Evolutionary conservation across 331 rosid species (phyloP), one percentile per base, ranked within the genome.

Genomic region (Phaseolus coccineus): DNA sequence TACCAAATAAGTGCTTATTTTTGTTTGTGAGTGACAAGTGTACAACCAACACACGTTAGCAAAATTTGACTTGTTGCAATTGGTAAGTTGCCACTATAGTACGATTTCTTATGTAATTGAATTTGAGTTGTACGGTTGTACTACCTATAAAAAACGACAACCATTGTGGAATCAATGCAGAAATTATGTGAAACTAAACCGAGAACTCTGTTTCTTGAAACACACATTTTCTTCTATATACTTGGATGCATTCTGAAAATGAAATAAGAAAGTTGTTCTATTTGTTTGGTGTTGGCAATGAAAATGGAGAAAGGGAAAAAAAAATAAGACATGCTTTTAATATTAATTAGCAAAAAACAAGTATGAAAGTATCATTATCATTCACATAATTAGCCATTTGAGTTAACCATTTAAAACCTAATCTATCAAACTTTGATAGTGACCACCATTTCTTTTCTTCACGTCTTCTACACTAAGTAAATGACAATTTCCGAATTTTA

Each of bases 91-190:
- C 1, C 0, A 11, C 4, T 3, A 30, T 39, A 1, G 35, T 73
- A 37, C 68, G 78, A 28, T 11, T 39, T 40, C 11, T 10, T 12
- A 13, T 2, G 25, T 5, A 13, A 39, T 39, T 40, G 42, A 28
- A 56, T 3, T 25, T 58, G 16, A 73, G 8, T 57, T 0, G 68
- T 56, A 57, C 78, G 55, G 78, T 56, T 57, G 42, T 57, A 37
- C 13, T 5, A 2, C 31, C 28, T 4, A 31, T 3, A 3, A 19
- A 12, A 5, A 39, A 2, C 22, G 5, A 71, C 76, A 71, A 50
- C n/a, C 30, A 1, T 24, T n/a, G 33, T 22, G 3, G 57, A 47
- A 30, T 28, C n/a, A 9, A 50, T 10, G 46, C 12, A 1, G 30
- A 71, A 30, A 50, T 27, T 0, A 15, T 48, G 59, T 11, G 5